These are phyloP conservation scores for Tillandsia fasciculata DNA, from an alignment of 176 grass and related monocot genomes.

Conservation along the genomic window DNA sequence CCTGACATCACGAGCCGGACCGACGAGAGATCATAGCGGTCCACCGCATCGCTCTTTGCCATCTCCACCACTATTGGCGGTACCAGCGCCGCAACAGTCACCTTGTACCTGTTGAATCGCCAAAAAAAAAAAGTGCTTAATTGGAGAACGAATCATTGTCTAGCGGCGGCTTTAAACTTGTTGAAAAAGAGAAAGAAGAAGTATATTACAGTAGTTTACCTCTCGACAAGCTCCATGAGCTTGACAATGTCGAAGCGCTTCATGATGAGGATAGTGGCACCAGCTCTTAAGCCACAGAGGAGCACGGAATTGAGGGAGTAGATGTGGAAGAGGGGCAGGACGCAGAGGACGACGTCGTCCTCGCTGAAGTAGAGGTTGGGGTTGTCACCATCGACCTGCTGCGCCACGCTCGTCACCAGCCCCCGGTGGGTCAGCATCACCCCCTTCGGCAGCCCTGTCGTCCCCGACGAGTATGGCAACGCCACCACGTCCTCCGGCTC, in stretches of 20 bases:
- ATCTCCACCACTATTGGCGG: conserved; percentile 82
- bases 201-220: not conserved
- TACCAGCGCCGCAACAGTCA: conserved; percentile 67
- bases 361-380: conserved; percentile 65
- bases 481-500: conserved; percentile 61
- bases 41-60: conserved; percentile 56
- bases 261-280: conserved; percentile 63
- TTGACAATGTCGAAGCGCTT: conserved; percentile 64
- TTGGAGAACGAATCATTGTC: too few relatives aligned
- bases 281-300: conserved; percentile 57
- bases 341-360: conserved; percentile 74
- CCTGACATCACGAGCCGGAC: conserved; percentile 76
- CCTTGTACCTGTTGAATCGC: conserved; percentile 25
- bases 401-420: conserved; percentile 61
- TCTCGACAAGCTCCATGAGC: conserved; percentile 56
- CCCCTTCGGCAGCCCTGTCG: conserved; percentile 87
- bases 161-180: too few relatives aligned
- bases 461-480: conserved; percentile 81
- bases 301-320: conserved; percentile 87
- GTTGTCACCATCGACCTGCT: conserved; percentile 91
- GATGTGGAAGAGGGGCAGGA: conserved; percentile 93
- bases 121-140: too few relatives aligned
- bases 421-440: conserved; percentile 82
- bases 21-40: conserved; percentile 63
- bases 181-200: too few relatives aligned